Base-by-base conservation (phyloP, 495 filamentous ascomycete genomes). In the Oidiodendron maius region DNA sequence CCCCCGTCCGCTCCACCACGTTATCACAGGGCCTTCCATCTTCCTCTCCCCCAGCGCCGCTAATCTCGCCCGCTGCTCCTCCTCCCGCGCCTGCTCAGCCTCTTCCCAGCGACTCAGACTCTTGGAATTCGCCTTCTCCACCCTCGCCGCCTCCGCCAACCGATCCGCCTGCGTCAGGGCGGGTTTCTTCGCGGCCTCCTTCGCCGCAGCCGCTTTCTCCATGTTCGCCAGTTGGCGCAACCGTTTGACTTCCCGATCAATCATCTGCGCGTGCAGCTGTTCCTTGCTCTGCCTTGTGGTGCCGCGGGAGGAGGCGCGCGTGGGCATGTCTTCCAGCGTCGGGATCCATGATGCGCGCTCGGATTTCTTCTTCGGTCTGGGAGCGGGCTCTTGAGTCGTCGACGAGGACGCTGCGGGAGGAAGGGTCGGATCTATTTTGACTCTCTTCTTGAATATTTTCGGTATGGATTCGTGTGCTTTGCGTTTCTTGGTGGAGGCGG, bases 41-140 rank as follows among this genome's bases (percentile, higher is more conserved):
- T 85, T 86, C 24, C 89, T 79, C 60, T 87, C 91, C 56, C 94
- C 83, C 41, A 95, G 62, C 15, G 89, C 90, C 20, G 87, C 87
- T 35, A 95, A 77, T 64, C 85, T 91, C 20, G 79, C 82, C 61
- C 78, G 72, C 57, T 88, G 72, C 63, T 91, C 88, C 59, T 93
- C 89, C 21, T 87, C 83, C 50, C 91, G 79, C 57, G 80, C 77
- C 68, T 86, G 87, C 69, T 98, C 93, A 12, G 83, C 83, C 61
- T 88, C 85, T 65, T 97, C 91, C 91, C 93, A 98, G 32, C 85
- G 77, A 57, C 89, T 95, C 57, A 98, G 65, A 70, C 88, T 96
- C 72, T 91, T 95, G 42, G 83, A 77, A 58, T 96, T 98, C 50
- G 78, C 69, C 64, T 82, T 81, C 63, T 96, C 91, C 23, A 90